A percentile compares a stretch with the other conserved stretches of the same genome.
These are phyloP conservation scores for Candida ortonii DNA, from an alignment of 805 yeast species.

Conservation along the genomic window DNA sequence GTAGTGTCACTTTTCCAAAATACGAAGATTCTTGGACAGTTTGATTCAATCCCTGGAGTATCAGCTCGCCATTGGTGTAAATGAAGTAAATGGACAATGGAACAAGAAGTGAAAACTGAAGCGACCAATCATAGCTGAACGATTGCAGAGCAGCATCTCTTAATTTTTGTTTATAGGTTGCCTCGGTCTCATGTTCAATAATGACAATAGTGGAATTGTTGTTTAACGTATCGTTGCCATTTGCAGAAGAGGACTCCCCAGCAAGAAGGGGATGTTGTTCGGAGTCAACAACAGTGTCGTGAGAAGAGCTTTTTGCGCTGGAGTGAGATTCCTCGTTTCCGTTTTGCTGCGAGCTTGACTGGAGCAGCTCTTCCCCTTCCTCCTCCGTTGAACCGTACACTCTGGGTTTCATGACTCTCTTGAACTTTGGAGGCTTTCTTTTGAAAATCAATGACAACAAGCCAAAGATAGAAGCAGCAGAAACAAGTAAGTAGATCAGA, in stretches of 20 bases:
- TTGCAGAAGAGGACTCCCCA: slow-evolving; percentile 9
- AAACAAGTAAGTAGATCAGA: slow-evolving; percentile 43
- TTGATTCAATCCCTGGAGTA: slow-evolving; percentile 65
- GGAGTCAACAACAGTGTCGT: slow-evolving; percentile 18
- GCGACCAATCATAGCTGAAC: slow-evolving; percentile 74
- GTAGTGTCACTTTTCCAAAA: slow-evolving; percentile 40
- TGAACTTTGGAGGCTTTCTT: slow-evolving; percentile 21
- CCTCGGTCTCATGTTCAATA: slow-evolving; percentile 29
- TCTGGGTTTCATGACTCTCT: slow-evolving; percentile 18
- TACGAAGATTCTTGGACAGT: slow-evolving; percentile 63
- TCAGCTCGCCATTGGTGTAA: slow-evolving; percentile 52
- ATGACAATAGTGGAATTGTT: slow-evolving; percentile 18
- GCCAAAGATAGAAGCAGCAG: slow-evolving; percentile 51
- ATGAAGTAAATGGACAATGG: slow-evolving; percentile 60
- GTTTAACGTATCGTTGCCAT: slow-evolving; percentile 1
- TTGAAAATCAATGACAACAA: slow-evolving; percentile 44
- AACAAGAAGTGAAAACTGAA: slow-evolving; percentile 66
- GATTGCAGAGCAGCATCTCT: slow-evolving; percentile 38
- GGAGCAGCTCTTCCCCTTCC: no score
- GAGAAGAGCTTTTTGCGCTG: slow-evolving; percentile 19
- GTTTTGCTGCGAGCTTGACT: no score
- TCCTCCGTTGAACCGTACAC: slow-evolving; percentile 22
- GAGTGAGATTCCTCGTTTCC: slow-evolving; percentile 7
- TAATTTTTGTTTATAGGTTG: slow-evolving; percentile 24
- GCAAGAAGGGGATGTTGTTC: slow-evolving; percentile 23